phyloP scores from a whole-genome alignment of 768 basidiomycete species.

The Russula emetica region DNA sequence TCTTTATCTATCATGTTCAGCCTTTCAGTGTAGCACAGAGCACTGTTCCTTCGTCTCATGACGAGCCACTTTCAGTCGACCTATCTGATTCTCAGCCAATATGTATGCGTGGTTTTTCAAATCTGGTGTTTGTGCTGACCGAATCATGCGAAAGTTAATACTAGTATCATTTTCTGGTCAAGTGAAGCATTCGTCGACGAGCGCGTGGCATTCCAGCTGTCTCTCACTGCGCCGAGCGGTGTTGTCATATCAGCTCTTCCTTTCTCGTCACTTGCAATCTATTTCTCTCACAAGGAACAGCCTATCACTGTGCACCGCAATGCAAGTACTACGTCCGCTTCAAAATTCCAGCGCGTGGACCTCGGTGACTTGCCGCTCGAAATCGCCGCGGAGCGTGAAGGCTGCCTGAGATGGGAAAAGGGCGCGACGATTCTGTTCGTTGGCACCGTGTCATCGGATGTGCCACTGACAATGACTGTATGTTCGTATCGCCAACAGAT shows the following conservation, averaged over 20 bases:
- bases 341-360: conserved; percentile 42
- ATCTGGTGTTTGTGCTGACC: conserved; percentile 16
- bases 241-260: conserved; percentile 54
- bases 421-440: conserved; percentile 53
- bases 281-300: conserved; percentile 48
- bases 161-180: conserved; percentile 68
- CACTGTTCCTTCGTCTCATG: conserved; percentile 58
- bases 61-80: conserved; percentile 57
- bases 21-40: conserved; percentile 44
- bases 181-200: conserved; percentile 56
- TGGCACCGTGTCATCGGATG: conserved; percentile 53
- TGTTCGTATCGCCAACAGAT: conserved; percentile 26
- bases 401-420: conserved; percentile 54
- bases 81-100: conserved; percentile 59
- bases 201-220: conserved; percentile 69
- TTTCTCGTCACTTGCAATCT: conserved; percentile 55
- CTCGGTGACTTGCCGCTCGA: conserved; percentile 40
- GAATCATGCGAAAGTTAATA: conserved; percentile 48
- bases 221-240: conserved; percentile 48
- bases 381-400: conserved; percentile 32
- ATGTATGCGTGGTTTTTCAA: conserved; percentile 41
- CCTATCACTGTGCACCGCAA: conserved; percentile 53
- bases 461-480: conserved; percentile 54
- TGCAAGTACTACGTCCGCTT: conserved; percentile 16
- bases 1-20: background rate